Evolutionary conservation across 768 basidiomycete genomes (phyloP).

Genomic region (Lentinula guzmanii): DNA sequence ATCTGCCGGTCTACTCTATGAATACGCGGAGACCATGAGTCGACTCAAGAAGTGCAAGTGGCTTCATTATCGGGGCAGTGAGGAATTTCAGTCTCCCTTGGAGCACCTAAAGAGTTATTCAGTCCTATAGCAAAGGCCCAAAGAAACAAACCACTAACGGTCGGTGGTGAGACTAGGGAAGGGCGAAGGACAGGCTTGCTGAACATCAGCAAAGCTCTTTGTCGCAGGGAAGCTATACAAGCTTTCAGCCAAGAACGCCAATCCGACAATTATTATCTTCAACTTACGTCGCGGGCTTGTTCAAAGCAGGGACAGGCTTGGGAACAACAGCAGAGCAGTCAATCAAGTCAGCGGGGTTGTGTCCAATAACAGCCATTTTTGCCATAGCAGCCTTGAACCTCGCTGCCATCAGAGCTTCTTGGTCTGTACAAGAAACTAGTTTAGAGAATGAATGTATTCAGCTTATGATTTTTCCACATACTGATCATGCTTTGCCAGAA

Average conservation of each 20-base stretch:
- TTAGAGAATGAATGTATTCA: neutral
- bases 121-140: neutral
- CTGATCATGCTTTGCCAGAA: conserved; percentile 32
- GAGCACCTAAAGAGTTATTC: neutral
- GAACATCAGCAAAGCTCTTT: conserved; percentile 1
- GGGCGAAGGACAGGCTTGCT: neutral
- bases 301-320: conserved; percentile 15
- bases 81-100: neutral
- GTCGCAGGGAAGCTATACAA: conserved; percentile 1
- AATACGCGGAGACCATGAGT: too few relatives aligned
- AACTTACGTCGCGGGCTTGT: neutral
- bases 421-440: neutral
- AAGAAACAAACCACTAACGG: neutral
- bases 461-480: conserved; percentile 1
- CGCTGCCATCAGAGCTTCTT: conserved; percentile 6
- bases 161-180: conserved; percentile 2
- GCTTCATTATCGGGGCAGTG: neutral
- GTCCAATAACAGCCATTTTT: conserved; percentile 15
- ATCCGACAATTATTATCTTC: neutral
- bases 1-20: too few relatives aligned
- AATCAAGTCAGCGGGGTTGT: conserved; percentile 8
- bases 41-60: neutral
- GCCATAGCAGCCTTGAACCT: conserved; percentile 14
- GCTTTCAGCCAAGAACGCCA: neutral
- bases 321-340: conserved; percentile 17